These are phyloP conservation scores for Aspergillaceae sp. DNA, from an alignment of 2,329 filamentous ascomycete species.

Conservation along the genomic window DNA sequence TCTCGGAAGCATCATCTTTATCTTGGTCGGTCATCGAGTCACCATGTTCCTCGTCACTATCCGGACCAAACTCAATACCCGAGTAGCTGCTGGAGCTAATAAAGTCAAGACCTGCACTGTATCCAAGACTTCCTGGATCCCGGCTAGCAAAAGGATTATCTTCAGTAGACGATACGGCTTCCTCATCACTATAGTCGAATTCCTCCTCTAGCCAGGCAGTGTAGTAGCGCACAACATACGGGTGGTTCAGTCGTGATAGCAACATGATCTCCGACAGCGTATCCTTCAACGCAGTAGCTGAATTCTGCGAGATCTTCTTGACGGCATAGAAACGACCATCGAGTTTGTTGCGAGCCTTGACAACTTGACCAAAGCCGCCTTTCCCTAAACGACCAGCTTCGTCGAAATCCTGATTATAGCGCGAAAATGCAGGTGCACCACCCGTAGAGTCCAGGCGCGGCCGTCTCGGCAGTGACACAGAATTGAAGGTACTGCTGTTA, in stretches of 20 bases:
- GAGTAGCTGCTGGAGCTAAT: constrained; percentile 78
- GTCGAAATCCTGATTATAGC: constrained; percentile 82
- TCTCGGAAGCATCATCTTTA: constrained; percentile 14
- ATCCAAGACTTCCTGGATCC: constrained; percentile 43
- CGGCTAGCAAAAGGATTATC: constrained; percentile 40
- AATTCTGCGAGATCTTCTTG: constrained; percentile 86
- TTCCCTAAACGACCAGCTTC: constrained; percentile 84
- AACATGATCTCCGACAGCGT: constrained; percentile 81
- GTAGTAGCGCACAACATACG: constrained; percentile 80
- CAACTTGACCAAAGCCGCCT: constrained; percentile 91
- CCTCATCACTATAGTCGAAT: constrained; percentile 31
- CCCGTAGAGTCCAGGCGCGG: constrained; percentile 56
- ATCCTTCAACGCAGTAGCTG: constrained; percentile 51
- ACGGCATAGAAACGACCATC: constrained; percentile 92
- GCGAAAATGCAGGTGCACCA: constrained; percentile 51
- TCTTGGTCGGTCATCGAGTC: constrained; percentile 29
- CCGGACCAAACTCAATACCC: constrained; percentile 65
- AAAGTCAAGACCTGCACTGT: constrained; percentile 77
- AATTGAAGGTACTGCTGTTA: constrained; percentile 35
- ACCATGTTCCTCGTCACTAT: constrained; percentile 39
- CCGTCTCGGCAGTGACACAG: constrained; percentile 40
- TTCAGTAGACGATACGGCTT: constrained; percentile 43
- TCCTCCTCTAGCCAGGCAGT: constrained; percentile 86
- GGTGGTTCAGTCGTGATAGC: constrained; percentile 86
- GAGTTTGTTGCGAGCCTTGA: constrained; percentile 88